These are phyloP conservation scores for Scedosporium boydii DNA, from an alignment of 2,329 filamentous ascomycete species.

Conservation along the genomic window DNA sequence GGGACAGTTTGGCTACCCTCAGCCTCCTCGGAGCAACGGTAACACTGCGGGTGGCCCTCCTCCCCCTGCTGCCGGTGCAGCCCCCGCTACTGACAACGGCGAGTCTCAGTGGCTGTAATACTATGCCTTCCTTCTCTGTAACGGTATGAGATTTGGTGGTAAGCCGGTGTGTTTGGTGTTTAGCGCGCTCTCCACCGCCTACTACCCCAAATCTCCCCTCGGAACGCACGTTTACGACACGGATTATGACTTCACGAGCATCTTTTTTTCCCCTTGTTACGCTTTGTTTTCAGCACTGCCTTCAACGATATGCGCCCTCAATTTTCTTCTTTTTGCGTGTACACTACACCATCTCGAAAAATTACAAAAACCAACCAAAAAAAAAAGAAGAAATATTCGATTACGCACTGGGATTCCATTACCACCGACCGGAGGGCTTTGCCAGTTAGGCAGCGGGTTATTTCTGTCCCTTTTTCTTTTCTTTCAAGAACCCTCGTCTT, in stretches of 20 bases:
- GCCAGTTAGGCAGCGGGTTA: neutral
- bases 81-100: conserved; percentile 21
- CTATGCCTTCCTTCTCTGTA: conserved; percentile 5
- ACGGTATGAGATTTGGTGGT: conserved; percentile 3
- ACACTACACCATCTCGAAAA: conserved; percentile 1
- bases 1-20: conserved; percentile 2
- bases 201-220: neutral
- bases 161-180: neutral
- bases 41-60: conserved; percentile 21
- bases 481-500: neutral
- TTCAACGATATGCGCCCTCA: neutral
- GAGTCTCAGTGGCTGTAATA: conserved; percentile 16
- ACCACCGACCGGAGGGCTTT: neutral
- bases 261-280: neutral
- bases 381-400: neutral
- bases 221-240: conserved; percentile 8
- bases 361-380: neutral
- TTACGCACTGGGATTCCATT: neutral
- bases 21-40: conserved; percentile 3
- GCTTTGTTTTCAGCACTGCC: conserved; percentile 1
- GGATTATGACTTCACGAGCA: conserved; percentile 7
- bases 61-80: conserved; percentile 20
- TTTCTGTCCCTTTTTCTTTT: conserved; percentile 10
- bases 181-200: neutral
- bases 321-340: conserved; percentile 5